These are phyloP conservation scores for Saccharomyces hybrid DNA, from an alignment of 1,139 yeast species.

Conservation along the genomic window DNA sequence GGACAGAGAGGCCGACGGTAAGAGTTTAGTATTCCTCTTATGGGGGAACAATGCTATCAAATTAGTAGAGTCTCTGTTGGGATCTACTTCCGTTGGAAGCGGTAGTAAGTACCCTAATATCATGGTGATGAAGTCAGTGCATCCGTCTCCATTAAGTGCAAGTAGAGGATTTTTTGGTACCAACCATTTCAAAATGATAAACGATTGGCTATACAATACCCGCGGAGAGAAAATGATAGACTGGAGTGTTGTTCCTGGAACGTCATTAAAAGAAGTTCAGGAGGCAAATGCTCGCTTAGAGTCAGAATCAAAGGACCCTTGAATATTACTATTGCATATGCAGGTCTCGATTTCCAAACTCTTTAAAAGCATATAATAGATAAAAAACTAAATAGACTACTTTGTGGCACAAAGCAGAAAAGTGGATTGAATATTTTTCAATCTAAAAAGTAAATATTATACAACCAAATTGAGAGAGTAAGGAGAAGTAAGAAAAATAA, in stretches of 20 bases:
- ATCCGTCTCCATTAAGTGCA: constrained; percentile 94
- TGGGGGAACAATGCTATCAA: constrained; percentile 96
- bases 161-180: constrained; percentile 73
- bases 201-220: constrained; percentile 54
- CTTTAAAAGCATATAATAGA: neutral
- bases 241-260: constrained; percentile 44
- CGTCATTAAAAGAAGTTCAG: constrained; percentile 19
- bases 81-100: constrained; percentile 26
- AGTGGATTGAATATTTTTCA: neutral
- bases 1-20: constrained; percentile 30
- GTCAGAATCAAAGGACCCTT: neutral
- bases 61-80: constrained; percentile 43
- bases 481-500: neutral
- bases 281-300: constrained; percentile 9
- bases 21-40: constrained; percentile 70
- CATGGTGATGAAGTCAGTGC: constrained; percentile 64
- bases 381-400: neutral
- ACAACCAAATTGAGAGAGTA: neutral
- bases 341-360: neutral
- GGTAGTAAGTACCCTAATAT: constrained; percentile 34
- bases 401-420: neutral
- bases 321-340: neutral
- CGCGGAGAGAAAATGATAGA: constrained; percentile 43
- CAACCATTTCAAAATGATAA: constrained; percentile 62
- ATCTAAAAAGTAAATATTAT: neutral